Base-by-base conservation (phyloP, 441 rosid species). In the Gossypium schwendimanii region DNA sequence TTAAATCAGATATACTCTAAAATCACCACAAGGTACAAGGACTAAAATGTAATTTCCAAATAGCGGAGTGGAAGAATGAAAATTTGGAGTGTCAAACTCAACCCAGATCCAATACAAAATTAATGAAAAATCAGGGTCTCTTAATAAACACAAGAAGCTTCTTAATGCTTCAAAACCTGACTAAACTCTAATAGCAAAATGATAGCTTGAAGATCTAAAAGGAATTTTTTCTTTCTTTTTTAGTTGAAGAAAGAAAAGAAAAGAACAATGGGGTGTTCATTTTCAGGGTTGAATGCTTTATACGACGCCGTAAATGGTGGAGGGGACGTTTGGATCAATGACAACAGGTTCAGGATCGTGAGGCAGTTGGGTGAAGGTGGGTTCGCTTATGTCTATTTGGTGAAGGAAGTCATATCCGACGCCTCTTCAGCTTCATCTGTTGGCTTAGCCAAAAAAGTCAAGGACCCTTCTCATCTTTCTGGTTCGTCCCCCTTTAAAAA, bases 341-440 rank as follows among this genome's bases (percentile, higher is more conserved):
- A 96, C 70, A 93, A 91, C 86, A 77, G 96, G 62, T 96, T 85
- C 87, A 88, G 88, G 83, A 73, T 93, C 81, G 71, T 93, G 58
- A 84, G 96, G 85, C 98, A 96, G 93, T 91, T 96, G 15, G 99
- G 99, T 4, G 99, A 93, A 79, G 99, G 99, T 49, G 99, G 98
- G 4, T 96, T 93, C 81, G 97, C 98, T 0, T 93, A 80, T 49
- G 97, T 96, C 2, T 93, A 41, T 73, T 55, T 93, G 79, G 98
- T 96, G 44, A 90, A 93, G 81, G 99, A 96, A 83, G 80, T 88
- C 62, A 59, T 78, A 64, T 62, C 84, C 73, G 92, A 89, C 75
- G 64, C 86, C 60, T 75, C 99, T 31, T 76, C 91, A 8, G 83
- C 74, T 58, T 47, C 85, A 4, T 71, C 83, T 14, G 76, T 78